phyloP scores from a whole-genome alignment of 371 early-diverging fungal genomes.

The Apophysomyces variabilis region DNA sequence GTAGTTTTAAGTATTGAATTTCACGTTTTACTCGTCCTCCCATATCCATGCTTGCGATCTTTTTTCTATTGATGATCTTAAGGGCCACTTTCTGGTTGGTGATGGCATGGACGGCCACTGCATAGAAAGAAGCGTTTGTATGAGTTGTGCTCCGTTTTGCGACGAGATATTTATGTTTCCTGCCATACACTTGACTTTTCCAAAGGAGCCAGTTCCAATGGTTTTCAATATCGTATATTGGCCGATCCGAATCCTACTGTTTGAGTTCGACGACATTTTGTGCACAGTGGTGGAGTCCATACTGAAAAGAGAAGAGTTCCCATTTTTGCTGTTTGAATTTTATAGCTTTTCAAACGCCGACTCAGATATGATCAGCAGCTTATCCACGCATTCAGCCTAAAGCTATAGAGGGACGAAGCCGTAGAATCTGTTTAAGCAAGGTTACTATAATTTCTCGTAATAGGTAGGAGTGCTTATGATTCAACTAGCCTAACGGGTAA shows the following conservation, averaged over 20 bases:
- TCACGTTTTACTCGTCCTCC: conserved; percentile 94
- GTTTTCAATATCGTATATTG: conserved; percentile 93
- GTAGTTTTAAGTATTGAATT: conserved; percentile 93
- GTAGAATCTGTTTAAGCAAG: too few species aligned
- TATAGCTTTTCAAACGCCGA: too few species aligned
- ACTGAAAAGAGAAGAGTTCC: not conserved
- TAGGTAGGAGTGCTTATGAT: too few species aligned
- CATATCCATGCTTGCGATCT: conserved; percentile 93
- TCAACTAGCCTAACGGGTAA: too few species aligned
- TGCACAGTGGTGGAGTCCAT: not conserved
- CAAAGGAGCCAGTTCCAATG: conserved; percentile 95
- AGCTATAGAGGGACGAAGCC: too few species aligned
- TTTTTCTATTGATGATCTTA: conserved; percentile 91
- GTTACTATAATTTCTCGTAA: too few species aligned
- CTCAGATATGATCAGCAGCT: too few species aligned
- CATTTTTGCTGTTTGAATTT: too few species aligned
- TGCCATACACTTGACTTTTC: conserved; percentile 94
- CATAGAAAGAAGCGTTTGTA: conserved; percentile 13
- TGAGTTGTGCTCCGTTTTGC: too few species aligned
- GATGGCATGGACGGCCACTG: conserved; percentile 93
- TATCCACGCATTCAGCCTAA: too few species aligned
- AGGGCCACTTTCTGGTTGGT: conserved; percentile 96
- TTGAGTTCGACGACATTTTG: conserved; percentile 21
- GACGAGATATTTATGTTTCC: not conserved
- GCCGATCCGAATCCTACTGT: conserved; percentile 75